These are phyloP conservation scores for Suillus subaureus DNA, from an alignment of 768 basidiomycete species.

Conservation along the genomic window DNA sequence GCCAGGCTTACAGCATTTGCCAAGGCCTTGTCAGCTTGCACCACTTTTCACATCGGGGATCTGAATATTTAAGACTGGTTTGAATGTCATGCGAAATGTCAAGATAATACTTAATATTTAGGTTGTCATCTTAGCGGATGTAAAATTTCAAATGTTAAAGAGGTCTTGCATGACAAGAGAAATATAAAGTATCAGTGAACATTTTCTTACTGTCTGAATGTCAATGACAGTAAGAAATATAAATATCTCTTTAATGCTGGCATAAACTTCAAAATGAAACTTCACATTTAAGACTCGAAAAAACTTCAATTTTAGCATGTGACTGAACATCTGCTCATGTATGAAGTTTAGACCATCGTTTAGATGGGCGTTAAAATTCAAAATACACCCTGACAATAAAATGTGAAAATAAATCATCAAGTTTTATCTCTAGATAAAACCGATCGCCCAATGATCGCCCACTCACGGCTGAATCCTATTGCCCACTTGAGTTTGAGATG, in stretches of 20 bases:
- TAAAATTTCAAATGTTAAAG: no score
- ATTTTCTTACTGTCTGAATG: neutral
- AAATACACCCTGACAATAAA: neutral
- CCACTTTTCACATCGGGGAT: no score
- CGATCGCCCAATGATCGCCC: neutral
- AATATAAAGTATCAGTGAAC: neutral
- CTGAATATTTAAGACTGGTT: no score
- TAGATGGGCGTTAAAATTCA: neutral
- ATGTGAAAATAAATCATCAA: neutral
- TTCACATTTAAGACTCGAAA: neutral
- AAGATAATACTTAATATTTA: no score
- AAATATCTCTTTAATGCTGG: neutral
- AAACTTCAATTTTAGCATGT: neutral
- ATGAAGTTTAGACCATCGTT: constrained; percentile 2
- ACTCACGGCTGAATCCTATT: neutral
- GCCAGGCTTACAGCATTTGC: no score
- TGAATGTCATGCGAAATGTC: no score
- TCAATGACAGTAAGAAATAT: neutral
- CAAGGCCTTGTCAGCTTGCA: no score
- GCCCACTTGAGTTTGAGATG: no score
- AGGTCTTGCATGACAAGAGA: no score
- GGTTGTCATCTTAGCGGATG: no score
- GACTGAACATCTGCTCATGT: neutral
- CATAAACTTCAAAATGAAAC: neutral
- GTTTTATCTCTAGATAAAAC: neutral